Conservation (phyloP, 345 rosid species). For the Hirschfeldia incana region DNA sequence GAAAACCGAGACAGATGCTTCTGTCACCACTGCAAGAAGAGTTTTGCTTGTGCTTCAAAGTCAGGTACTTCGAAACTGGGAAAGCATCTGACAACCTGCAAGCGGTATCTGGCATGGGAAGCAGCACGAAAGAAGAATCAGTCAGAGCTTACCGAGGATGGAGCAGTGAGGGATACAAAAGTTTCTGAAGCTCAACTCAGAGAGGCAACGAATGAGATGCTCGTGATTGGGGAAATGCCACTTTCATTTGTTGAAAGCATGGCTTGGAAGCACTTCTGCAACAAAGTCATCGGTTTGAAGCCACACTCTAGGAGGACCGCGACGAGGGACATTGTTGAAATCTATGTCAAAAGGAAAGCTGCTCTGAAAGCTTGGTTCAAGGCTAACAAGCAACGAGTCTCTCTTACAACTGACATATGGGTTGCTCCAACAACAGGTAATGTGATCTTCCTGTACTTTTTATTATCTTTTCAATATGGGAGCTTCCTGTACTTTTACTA, state of each 20-base stretch:
- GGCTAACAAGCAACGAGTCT: not conserved
- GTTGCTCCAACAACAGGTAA: not conserved
- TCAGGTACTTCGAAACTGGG: no score
- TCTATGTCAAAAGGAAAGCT: not conserved
- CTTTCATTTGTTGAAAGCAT: not conserved
- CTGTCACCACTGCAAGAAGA: no score
- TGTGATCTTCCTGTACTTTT: not conserved
- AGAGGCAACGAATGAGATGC: not conserved
- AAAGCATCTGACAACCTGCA: no score
- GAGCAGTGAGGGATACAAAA: not conserved
- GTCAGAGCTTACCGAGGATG: not conserved
- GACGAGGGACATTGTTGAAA: not conserved
- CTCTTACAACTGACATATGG: not conserved
- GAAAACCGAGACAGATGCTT: no score
- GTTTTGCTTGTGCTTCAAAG: no score
- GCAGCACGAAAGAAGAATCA: no score
- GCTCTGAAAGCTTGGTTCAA: not conserved
- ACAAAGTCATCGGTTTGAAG: not conserved
- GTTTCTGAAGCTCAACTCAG: not conserved
- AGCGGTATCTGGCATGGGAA: no score
- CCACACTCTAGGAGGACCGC: not conserved
- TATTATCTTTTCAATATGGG: no score
- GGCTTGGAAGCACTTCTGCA: not conserved
- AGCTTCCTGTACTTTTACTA: not conserved
- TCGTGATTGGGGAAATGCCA: not conserved